A percentile compares a stretch with the other conserved stretches of the same genome.
Evolutionary conservation across 2,329 filamentous ascomycete species (phyloP).

Genomic region (Penicillium sp.): DNA sequence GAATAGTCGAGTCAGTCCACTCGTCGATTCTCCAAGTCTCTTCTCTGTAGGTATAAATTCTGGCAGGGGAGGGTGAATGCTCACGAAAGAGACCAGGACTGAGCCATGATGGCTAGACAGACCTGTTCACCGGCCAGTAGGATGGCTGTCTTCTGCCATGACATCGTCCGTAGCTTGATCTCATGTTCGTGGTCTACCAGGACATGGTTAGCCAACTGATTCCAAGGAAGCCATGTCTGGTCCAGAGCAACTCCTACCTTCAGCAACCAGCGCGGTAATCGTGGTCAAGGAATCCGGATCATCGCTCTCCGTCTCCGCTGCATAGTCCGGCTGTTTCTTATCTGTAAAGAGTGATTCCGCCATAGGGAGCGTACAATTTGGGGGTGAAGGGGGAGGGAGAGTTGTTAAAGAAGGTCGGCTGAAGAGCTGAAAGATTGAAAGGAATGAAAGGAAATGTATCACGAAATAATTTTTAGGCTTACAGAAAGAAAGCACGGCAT

Average conservation of each 20-base stretch:
- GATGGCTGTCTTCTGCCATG: slow-evolving; percentile 58
- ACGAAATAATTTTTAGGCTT: too few relatives aligned
- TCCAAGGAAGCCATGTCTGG: not conserved
- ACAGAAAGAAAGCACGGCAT: too few relatives aligned
- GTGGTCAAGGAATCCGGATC: slow-evolving; percentile 18
- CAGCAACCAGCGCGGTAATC: slow-evolving; percentile 25
- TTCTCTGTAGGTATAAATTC: too few relatives aligned
- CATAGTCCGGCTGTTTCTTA: slow-evolving; percentile 17
- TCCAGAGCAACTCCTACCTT: slow-evolving; percentile 10
- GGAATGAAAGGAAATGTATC: not conserved
- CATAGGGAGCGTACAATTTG: not conserved
- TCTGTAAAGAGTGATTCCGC: slow-evolving; percentile 1
- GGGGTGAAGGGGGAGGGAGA: not conserved
- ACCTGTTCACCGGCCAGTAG: slow-evolving; percentile 55
- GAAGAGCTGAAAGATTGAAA: too few relatives aligned
- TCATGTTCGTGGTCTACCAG: slow-evolving; percentile 36
- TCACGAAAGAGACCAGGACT: slow-evolving; percentile 55
- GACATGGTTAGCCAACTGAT: not conserved
- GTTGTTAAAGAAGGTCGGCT: not conserved
- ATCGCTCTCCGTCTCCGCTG: slow-evolving; percentile 13
- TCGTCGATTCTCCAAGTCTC: too few relatives aligned
- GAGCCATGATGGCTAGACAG: slow-evolving; percentile 57
- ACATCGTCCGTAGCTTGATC: slow-evolving; percentile 58
- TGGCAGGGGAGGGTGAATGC: slow-evolving; percentile 16
- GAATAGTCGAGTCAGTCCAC: not conserved